Conservation (phyloP, 1,284 basidiomycete species). For the Cryptococcus hybrid region DNA sequence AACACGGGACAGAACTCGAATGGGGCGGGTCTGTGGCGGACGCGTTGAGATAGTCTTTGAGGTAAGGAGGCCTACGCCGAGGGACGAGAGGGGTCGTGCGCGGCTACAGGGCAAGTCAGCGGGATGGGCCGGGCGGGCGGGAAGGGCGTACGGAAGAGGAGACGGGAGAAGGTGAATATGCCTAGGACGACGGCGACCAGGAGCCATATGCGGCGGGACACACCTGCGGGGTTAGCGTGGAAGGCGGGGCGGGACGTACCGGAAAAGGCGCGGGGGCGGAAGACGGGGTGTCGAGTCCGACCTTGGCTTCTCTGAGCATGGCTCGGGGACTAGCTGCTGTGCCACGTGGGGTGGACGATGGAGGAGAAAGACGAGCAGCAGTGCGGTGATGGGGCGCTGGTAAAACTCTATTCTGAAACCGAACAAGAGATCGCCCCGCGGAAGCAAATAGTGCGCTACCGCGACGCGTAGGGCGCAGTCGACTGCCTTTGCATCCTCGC, state of each 20-base stretch:
- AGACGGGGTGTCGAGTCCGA: constrained; percentile 11
- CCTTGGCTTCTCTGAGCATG: constrained; percentile 41
- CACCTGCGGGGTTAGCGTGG: no score
- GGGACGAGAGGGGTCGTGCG: no score
- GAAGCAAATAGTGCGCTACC: no score
- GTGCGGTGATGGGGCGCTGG: no score
- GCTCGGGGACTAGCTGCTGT: background rate
- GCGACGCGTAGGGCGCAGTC: background rate
- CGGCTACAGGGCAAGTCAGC: constrained; percentile 4
- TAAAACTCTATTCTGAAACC: no score
- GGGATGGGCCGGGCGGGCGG: constrained; percentile 10
- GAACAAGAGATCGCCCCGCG: no score
- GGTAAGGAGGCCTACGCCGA: constrained; percentile 23
- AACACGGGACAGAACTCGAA: constrained; percentile 88
- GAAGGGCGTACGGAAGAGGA: constrained; percentile 52
- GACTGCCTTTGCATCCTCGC: background rate
- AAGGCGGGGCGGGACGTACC: constrained; percentile 2
- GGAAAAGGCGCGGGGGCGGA: constrained; percentile 20
- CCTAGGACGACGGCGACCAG: constrained; percentile 61
- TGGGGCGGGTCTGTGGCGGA: constrained; percentile 60
- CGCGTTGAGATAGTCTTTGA: constrained; percentile 52
- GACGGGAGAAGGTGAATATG: constrained; percentile 63
- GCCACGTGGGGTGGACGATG: background rate
- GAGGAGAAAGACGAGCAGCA: background rate
- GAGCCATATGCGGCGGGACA: constrained; percentile 62